Evolutionary conservation across 1,284 basidiomycete genomes (phyloP), one percentile per base, ranked within the genome.

Genomic region (Malassezia dermatis): DNA sequence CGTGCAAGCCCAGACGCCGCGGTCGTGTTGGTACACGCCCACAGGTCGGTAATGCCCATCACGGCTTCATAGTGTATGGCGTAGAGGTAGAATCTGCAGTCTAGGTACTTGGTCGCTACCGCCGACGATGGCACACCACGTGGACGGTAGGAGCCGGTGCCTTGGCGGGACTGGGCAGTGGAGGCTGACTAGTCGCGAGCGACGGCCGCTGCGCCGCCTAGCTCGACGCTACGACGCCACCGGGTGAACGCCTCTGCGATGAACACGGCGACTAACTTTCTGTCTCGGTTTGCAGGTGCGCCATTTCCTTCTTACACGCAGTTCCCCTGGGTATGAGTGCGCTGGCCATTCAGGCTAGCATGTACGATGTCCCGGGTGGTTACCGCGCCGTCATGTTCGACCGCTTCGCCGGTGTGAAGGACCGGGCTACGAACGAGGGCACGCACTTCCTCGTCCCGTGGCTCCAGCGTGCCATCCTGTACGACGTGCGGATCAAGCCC

Each of bases 381-480:
- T 90, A 86, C 78, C 82, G 88, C 53, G 93, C 94, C 26, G 93
- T 98, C 67, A 90, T 98, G 84, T 98, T 98, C 77, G 93, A 98
- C 78, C 82, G 93, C 69, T 98, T 98, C 77, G 82, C 85, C 53
- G 94, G 94, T 76, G 91, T 96, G 45, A 63, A 69, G 60, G 57
- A 47, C 21, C 27, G 27, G 48, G 60, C 67, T 27, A 58, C 61
- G n/a, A 31, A 52, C 47, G 67, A 99, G 77, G 94, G 94, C n/a
- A 99, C 94, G 4, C 94, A 99, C 78, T 85, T 99, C 76, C 80
- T 98, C 58, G 79, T 98, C 56, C 93, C 93, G 32, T 90, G 91
- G 88, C 78, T 98, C 45, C 76, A 78, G 62, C 82, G 85, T 59
- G 91, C 93, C 12, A 95, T 99, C 76, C 79, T 98, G 44, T 96